Conservation (phyloP, 129 eudicot genomes). For the Kitagawia praeruptora region DNA sequence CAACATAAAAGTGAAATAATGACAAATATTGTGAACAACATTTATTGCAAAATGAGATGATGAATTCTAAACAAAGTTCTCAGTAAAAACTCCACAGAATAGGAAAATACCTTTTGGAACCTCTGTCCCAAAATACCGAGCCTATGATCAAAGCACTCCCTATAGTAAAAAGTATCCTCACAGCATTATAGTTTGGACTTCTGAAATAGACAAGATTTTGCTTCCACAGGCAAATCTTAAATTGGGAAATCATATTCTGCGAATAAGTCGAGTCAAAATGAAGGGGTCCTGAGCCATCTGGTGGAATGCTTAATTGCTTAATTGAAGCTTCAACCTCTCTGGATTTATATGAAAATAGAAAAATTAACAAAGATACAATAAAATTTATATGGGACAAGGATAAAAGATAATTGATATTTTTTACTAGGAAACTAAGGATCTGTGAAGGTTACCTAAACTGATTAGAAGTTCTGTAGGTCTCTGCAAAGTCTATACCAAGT, state of each 20-base stretch:
- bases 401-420: not conserved
- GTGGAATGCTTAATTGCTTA: slow-evolving; percentile 39
- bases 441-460: slow-evolving; percentile 44
- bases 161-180: slow-evolving; percentile 57
- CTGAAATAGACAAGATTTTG: slow-evolving; percentile 73
- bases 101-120: slow-evolving; percentile 44
- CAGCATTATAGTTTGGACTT: slow-evolving; percentile 65
- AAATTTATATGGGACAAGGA: not conserved
- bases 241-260: slow-evolving; percentile 38
- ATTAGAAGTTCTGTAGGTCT: slow-evolving; percentile 41
- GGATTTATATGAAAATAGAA: not conserved
- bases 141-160: slow-evolving; percentile 57
- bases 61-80: not conserved
- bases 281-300: slow-evolving; percentile 42
- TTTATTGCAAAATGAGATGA: not conserved
- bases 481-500: slow-evolving; percentile 61
- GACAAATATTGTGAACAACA: not conserved
- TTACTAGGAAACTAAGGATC: not conserved
- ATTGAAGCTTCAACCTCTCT: slow-evolving; percentile 66
- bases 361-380: not conserved
- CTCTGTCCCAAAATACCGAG: slow-evolving; percentile 66
- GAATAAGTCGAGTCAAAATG: slow-evolving; percentile 45
- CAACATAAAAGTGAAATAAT: not conserved
- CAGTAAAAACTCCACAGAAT: not conserved
- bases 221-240: slow-evolving; percentile 60